Percentiles rank a stretch among this genome's conserved stretches.
phyloP scores from a whole-genome alignment of 805 yeast genomes.

The Candida berthetii region DNA sequence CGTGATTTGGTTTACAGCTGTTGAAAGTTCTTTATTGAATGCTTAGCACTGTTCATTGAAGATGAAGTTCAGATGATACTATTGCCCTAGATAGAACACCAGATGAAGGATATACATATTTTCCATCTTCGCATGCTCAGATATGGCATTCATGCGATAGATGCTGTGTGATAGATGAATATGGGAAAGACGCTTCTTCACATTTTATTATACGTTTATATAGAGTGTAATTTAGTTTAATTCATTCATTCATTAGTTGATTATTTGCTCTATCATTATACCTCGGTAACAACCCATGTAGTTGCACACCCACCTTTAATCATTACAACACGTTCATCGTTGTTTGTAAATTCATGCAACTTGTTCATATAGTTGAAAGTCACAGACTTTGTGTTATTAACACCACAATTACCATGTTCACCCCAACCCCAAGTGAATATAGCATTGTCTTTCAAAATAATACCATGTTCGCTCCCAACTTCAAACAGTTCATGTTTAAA shows the following conservation, averaged over 20 bases:
- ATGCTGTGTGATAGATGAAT: constrained; percentile 50
- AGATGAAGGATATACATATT: constrained; percentile 67
- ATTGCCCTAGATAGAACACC: constrained; percentile 49
- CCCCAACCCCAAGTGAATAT: constrained; percentile 97
- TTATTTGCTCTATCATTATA: constrained; percentile 2
- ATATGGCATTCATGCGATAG: constrained; percentile 1
- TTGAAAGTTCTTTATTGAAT: too few relatives aligned
- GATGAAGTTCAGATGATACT: constrained; percentile 37
- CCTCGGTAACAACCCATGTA: constrained; percentile 44
- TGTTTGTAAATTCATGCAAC: constrained; percentile 24
- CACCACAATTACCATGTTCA: constrained; percentile 94
- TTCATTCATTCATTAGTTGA: too few relatives aligned
- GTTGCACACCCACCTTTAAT: constrained; percentile 65
- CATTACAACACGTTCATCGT: constrained; percentile 18
- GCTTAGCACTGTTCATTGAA: background rate
- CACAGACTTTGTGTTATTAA: constrained; percentile 8
- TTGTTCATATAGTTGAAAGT: constrained; percentile 29
- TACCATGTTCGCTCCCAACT: constrained; percentile 87
- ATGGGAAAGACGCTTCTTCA: constrained; percentile 76
- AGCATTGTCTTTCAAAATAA: constrained; percentile 26
- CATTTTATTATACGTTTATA: constrained; percentile 28
- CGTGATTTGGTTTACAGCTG: background rate
- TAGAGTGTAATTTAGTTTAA: background rate
- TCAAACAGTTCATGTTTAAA: constrained; percentile 19
- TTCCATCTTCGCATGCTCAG: constrained; percentile 52